A percentile compares a stretch with the other conserved stretches of the same genome.
Conservation (phyloP, 23 red algal genomes). For the Cyanidioschyzon merolae region DNA sequence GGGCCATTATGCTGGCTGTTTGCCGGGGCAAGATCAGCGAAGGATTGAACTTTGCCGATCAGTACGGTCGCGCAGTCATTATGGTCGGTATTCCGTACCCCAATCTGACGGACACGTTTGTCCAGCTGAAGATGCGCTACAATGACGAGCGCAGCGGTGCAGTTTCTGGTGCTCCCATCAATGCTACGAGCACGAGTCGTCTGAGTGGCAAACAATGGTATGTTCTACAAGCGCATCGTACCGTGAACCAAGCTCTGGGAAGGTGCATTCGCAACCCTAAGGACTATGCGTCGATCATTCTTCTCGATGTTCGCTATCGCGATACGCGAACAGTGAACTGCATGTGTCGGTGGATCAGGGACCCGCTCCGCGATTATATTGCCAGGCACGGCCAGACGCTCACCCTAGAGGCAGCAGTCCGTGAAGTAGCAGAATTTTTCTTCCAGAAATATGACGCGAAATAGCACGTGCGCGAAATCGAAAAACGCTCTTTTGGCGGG, state of each 20-base stretch:
- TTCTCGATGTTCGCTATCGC: slow-evolving; percentile 49
- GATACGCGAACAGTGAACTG: background rate
- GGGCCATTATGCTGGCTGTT: slow-evolving; percentile 60
- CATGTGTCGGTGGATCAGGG: background rate
- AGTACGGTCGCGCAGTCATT: slow-evolving; percentile 50
- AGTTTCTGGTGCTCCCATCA: background rate
- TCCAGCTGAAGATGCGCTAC: slow-evolving; percentile 54
- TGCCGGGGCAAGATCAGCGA: slow-evolving; percentile 86
- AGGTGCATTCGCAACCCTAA: slow-evolving; percentile 51
- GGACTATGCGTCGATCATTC: slow-evolving; percentile 70
- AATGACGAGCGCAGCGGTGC: slow-evolving; percentile 37
- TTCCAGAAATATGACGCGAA: background rate
- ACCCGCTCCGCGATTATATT: background rate
- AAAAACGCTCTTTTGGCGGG: no score
- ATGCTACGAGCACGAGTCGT: background rate
- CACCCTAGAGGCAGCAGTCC: background rate
- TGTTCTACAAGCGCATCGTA: slow-evolving; percentile 66
- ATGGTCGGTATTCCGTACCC: slow-evolving; percentile 74
- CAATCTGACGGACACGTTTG: slow-evolving; percentile 31
- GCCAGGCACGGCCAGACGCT: background rate
- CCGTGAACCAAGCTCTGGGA: slow-evolving; percentile 78
- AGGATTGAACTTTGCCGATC: slow-evolving; percentile 71
- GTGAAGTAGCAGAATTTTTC: background rate
- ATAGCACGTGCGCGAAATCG: no score
- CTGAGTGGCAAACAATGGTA: slow-evolving; percentile 45